These are phyloP conservation scores for Periconia sp. DNA, from an alignment of 2,329 filamentous ascomycete genomes.

Conservation along the genomic window DNA sequence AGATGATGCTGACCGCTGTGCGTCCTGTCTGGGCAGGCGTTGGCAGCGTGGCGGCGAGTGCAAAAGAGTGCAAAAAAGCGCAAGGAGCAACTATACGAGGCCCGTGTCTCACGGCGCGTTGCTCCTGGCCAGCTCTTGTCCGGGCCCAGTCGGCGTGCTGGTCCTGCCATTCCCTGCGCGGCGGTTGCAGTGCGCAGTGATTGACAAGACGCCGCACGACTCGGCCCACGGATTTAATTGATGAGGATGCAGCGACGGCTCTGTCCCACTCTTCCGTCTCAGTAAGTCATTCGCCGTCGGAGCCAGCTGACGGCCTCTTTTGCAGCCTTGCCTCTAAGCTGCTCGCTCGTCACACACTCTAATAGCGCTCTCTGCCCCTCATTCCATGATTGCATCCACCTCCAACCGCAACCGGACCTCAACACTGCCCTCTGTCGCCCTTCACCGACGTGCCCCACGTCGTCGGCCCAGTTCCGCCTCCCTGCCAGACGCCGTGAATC, in stretches of 20 bases:
- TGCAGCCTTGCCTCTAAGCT: constrained; percentile 9
- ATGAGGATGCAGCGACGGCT: constrained; percentile 2
- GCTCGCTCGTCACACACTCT: constrained; percentile 4
- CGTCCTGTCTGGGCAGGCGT: no score
- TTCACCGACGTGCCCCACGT: constrained; percentile 2
- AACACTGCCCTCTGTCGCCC: background rate
- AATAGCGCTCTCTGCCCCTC: constrained; percentile 5
- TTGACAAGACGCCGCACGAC: constrained; percentile 2
- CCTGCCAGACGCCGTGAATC: constrained; percentile 24
- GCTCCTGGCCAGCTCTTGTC: constrained; percentile 1
- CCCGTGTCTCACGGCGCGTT: no score
- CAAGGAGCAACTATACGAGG: no score
- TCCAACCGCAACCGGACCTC: constrained; percentile 1
- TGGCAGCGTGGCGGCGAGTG: no score
- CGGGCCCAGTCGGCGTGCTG: no score
- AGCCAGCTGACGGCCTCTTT: constrained; percentile 11
- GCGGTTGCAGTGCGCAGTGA: constrained; percentile 1
- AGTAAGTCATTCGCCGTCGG: constrained; percentile 1
- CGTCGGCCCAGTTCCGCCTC: constrained; percentile 4
- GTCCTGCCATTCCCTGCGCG: background rate
- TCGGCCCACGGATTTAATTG: constrained; percentile 8
- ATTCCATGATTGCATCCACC: background rate
- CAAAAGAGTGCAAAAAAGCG: no score
- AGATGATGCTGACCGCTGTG: no score
- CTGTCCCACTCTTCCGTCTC: constrained; percentile 5